Conservation (phyloP, 1,139 yeast species). For the Diutina mesorugosa region DNA sequence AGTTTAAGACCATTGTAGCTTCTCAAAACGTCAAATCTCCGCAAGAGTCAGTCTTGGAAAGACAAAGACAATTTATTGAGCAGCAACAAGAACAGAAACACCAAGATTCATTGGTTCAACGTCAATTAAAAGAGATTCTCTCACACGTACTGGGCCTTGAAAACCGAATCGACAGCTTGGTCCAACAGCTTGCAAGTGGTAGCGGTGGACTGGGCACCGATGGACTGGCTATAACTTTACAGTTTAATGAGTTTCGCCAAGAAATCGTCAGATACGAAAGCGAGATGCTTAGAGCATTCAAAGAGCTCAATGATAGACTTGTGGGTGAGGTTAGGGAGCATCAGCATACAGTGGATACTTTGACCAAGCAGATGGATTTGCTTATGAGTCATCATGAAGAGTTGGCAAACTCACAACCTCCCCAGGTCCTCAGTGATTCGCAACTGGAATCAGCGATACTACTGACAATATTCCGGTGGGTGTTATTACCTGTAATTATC, state of each 20-base stretch:
- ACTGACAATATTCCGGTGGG: slow-evolving; percentile 20
- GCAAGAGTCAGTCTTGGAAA: slow-evolving; percentile 25
- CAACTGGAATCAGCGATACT: slow-evolving; percentile 9
- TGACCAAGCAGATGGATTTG: slow-evolving; percentile 27
- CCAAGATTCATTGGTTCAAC: not conserved
- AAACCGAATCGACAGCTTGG: not conserved
- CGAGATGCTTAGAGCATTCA: slow-evolving; percentile 21
- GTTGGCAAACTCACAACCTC: slow-evolving; percentile 16
- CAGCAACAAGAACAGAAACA: slow-evolving; percentile 7
- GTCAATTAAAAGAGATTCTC: not conserved
- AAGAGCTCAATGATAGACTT: slow-evolving; percentile 23
- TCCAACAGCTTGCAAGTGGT: not conserved
- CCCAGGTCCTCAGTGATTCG: slow-evolving; percentile 4
- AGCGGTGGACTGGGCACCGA: not conserved
- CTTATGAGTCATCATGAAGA: slow-evolving; percentile 32
- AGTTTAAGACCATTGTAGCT: slow-evolving; percentile 11
- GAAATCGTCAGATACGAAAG: slow-evolving; percentile 20
- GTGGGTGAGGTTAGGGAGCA: slow-evolving; percentile 35
- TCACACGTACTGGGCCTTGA: not conserved
- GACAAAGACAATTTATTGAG: slow-evolving; percentile 15
- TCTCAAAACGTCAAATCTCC: slow-evolving; percentile 13
- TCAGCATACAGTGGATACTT: slow-evolving; percentile 21
- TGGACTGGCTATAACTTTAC: not conserved
- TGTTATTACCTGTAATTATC: slow-evolving; percentile 28
- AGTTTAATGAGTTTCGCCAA: slow-evolving; percentile 14